Percentiles rank a stretch among this genome's conserved stretches.
Conservation (phyloP, 2,329 filamentous ascomycete species). For the Exophiala sideris region DNA sequence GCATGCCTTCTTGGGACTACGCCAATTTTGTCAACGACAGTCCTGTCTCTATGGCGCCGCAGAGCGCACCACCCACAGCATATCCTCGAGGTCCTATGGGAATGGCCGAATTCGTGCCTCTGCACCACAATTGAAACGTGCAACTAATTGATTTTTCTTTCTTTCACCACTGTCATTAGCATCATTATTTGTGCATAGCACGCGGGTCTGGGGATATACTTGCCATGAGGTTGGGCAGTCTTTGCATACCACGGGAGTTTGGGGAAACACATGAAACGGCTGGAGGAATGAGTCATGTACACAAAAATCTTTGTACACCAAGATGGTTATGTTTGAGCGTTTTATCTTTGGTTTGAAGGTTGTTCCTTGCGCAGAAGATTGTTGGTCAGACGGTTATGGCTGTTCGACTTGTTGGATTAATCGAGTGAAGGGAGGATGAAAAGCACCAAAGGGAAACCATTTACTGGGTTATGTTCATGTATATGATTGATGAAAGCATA, state of each 20-base stretch:
- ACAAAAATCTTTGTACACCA: slow-evolving; percentile 23
- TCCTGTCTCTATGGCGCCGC: slow-evolving; percentile 31
- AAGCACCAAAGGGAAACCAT: background rate
- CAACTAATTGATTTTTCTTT: slow-evolving; percentile 11
- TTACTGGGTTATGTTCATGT: slow-evolving; percentile 19
- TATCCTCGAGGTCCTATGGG: slow-evolving; percentile 23
- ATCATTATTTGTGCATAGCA: slow-evolving; percentile 16
- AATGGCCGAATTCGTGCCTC: slow-evolving; percentile 19
- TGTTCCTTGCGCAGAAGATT: slow-evolving; percentile 1
- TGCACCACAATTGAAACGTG: slow-evolving; percentile 13
- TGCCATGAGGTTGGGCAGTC: slow-evolving; percentile 3
- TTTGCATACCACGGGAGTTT: slow-evolving; percentile 8
- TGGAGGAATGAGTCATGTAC: slow-evolving; percentile 19
- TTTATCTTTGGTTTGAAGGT: slow-evolving; percentile 8
- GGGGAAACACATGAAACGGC: slow-evolving; percentile 5
- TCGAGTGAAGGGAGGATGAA: background rate
- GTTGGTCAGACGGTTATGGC: slow-evolving; percentile 14
- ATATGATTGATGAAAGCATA: slow-evolving; percentile 23
- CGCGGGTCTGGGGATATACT: slow-evolving; percentile 1
- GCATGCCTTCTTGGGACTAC: slow-evolving; percentile 39
- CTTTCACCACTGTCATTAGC: slow-evolving; percentile 24
- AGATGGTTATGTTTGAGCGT: slow-evolving; percentile 24
- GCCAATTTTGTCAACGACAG: slow-evolving; percentile 32
- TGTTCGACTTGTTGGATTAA: slow-evolving; percentile 15
- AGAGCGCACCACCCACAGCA: slow-evolving; percentile 24